These are phyloP conservation scores for Cyathus striatus DNA, from an alignment of 768 basidiomycete species.

Conservation along the genomic window DNA sequence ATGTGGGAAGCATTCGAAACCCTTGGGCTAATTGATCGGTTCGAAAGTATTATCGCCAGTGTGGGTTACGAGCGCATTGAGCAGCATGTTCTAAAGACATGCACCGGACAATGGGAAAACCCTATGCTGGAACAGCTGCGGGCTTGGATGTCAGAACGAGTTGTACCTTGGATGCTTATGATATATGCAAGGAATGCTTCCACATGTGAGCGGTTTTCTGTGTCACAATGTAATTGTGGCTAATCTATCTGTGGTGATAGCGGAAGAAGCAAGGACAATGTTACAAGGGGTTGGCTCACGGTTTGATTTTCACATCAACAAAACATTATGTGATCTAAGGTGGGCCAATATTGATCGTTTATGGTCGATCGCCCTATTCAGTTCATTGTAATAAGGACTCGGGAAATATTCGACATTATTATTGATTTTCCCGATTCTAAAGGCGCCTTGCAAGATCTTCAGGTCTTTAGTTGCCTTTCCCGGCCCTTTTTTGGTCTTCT, in stretches of 20 bases:
- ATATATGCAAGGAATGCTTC: conserved; percentile 70
- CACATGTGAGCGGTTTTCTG: conserved; percentile 34
- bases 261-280: conserved; percentile 67
- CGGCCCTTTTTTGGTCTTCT: background rate
- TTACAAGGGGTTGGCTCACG: conserved; percentile 74
- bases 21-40: conserved; percentile 76
- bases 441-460: conserved; percentile 82
- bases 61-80: conserved; percentile 89
- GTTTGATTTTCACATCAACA: conserved; percentile 92
- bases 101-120: conserved; percentile 64
- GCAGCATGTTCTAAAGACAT: conserved; percentile 58
- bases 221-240: background rate
- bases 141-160: conserved; percentile 73
- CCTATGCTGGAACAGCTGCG: conserved; percentile 58
- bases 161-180: conserved; percentile 82
- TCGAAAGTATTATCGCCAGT: conserved; percentile 76
- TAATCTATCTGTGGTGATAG: conserved; percentile 25
- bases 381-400: conserved; percentile 55
- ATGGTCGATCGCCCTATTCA: no score
- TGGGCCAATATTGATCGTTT: no score
- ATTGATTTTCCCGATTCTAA: conserved; percentile 88
- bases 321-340: conserved; percentile 85
- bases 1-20: conserved; percentile 61
- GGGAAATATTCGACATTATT: conserved; percentile 94
- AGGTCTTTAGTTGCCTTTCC: conserved; percentile 34